Evolutionary conservation across 2,329 filamentous ascomycete genomes (phyloP).

Genomic region (Cladorrhinum sp.): DNA sequence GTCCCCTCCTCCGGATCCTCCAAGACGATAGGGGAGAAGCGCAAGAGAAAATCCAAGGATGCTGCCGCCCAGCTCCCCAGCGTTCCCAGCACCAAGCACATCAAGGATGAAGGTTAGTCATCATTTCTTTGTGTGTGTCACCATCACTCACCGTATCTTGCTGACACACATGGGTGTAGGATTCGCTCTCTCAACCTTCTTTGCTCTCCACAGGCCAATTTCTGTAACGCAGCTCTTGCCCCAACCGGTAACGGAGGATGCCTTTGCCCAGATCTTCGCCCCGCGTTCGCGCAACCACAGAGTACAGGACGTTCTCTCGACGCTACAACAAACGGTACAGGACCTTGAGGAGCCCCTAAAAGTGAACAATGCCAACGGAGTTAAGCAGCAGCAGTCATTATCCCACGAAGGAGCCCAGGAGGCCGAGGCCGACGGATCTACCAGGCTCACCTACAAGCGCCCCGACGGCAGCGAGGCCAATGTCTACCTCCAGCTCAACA

Average conservation of each 20-base stretch:
- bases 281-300: slow-evolving; percentile 47
- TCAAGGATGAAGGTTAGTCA: slow-evolving; percentile 61
- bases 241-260: slow-evolving; percentile 64
- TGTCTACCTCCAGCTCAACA: slow-evolving; percentile 64
- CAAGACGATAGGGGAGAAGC: slow-evolving; percentile 50
- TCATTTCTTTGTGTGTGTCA: slow-evolving; percentile 12
- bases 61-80: slow-evolving; percentile 59
- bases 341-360: slow-evolving; percentile 59
- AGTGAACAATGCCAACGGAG: slow-evolving; percentile 43
- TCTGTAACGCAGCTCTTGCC: slow-evolving; percentile 82
- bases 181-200: slow-evolving; percentile 85
- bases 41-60: slow-evolving; percentile 59
- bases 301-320: slow-evolving; percentile 64
- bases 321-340: slow-evolving; percentile 59
- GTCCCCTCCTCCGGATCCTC: slow-evolving; percentile 47
- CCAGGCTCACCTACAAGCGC: slow-evolving; percentile 52
- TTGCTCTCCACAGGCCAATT: slow-evolving; percentile 92
- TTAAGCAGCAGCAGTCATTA: slow-evolving; percentile 29
- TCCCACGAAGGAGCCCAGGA: slow-evolving; percentile 33
- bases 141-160: background rate
- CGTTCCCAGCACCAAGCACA: slow-evolving; percentile 72
- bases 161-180: slow-evolving; percentile 51
- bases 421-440: slow-evolving; percentile 42
- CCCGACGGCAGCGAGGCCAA: slow-evolving; percentile 56
- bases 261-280: slow-evolving; percentile 83